These are phyloP conservation scores for Zygoascus ofunaensis DNA, from an alignment of 805 yeast species.

Conservation along the genomic window DNA sequence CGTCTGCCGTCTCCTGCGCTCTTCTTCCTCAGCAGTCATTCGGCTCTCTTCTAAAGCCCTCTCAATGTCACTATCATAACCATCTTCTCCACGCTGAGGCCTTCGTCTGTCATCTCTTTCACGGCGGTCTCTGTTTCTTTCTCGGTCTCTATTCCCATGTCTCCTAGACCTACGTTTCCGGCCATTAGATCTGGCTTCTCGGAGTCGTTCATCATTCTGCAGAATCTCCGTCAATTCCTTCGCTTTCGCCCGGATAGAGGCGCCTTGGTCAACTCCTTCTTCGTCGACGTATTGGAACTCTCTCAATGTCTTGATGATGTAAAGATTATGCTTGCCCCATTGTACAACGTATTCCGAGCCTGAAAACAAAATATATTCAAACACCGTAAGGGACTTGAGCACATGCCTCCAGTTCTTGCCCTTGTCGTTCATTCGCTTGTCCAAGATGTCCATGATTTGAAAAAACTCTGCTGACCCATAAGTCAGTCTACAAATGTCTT, in stretches of 20 bases:
- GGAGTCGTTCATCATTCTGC: constrained; percentile 71
- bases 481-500: constrained; percentile 69
- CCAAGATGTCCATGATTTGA: constrained; percentile 90
- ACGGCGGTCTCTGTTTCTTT: constrained; percentile 12
- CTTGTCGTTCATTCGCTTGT: constrained; percentile 84
- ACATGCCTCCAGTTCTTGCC: constrained; percentile 98
- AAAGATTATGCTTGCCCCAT: constrained; percentile 86
- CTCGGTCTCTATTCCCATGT: constrained; percentile 11
- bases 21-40: constrained; percentile 78
- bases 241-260: constrained; percentile 79
- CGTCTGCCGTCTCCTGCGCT: constrained; percentile 33
- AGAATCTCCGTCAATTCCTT: constrained; percentile 75
- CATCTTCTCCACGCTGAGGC: constrained; percentile 17
- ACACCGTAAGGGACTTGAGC: constrained; percentile 80
- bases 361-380: constrained; percentile 74
- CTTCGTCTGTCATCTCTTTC: constrained; percentile 5
- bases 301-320: constrained; percentile 78
- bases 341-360: constrained; percentile 84
- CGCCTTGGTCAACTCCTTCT: constrained; percentile 75
- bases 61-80: constrained; percentile 60
- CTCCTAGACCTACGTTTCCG: constrained; percentile 15
- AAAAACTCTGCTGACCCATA: constrained; percentile 65
- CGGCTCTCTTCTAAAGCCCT: constrained; percentile 73
- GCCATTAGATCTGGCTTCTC: constrained; percentile 51
- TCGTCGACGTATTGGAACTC: constrained; percentile 83